These are phyloP conservation scores for Davidsoniella australis DNA, from an alignment of 2,329 filamentous ascomycete genomes.

Conservation along the genomic window DNA sequence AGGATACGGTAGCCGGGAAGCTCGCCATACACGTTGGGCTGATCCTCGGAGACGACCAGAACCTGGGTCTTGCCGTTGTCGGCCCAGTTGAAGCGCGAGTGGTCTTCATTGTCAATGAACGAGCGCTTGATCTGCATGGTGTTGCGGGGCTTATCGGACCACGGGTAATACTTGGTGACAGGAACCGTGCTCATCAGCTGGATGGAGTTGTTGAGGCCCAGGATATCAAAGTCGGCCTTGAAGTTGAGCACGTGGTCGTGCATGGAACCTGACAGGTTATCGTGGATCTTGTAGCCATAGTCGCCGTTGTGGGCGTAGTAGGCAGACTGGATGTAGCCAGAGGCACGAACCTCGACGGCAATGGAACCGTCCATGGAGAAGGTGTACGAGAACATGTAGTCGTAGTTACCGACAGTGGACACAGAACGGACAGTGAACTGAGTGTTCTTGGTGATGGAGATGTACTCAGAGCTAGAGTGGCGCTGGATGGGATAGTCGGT, in stretches of 20 bases:
- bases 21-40: constrained; percentile 30
- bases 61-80: constrained; percentile 28
- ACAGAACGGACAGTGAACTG: constrained; percentile 15
- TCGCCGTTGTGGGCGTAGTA: constrained; percentile 20
- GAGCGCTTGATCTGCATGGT: constrained; percentile 20
- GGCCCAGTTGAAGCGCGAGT: constrained; percentile 21
- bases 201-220: constrained; percentile 21
- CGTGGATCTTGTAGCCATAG: constrained; percentile 21
- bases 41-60: constrained; percentile 27
- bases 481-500: constrained; percentile 22
- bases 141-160: constrained; percentile 21
- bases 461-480: constrained; percentile 17
- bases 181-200: constrained; percentile 20
- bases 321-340: constrained; percentile 22
- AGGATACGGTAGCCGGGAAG: constrained; percentile 28
- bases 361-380: constrained; percentile 23
- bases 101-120: constrained; percentile 16
- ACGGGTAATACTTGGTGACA: constrained; percentile 20
- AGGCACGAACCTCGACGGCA: constrained; percentile 24
- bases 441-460: constrained; percentile 19
- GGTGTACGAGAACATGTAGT: constrained; percentile 23
- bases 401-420: constrained; percentile 26
- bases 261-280: constrained; percentile 20
- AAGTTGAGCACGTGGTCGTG: constrained; percentile 25
- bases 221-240: constrained; percentile 25